phyloP scores from a whole-genome alignment of 2,329 filamentous ascomycete genomes.

The Trichoderma sp. region DNA sequence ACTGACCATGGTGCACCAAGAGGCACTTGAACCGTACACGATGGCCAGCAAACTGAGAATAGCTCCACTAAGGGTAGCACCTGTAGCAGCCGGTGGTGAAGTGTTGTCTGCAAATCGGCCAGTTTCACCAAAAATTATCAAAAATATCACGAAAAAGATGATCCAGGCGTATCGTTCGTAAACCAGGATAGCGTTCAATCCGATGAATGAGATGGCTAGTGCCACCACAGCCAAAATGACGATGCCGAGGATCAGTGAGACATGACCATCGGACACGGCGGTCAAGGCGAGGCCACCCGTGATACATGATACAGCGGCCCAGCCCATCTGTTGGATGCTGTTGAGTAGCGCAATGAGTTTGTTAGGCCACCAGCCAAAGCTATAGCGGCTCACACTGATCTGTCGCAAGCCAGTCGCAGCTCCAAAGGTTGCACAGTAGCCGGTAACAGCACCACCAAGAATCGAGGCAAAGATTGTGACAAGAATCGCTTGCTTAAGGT shows the following conservation, averaged over 20 bases:
- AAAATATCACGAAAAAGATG: conserved; percentile 45
- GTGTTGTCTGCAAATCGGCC: conserved; percentile 39
- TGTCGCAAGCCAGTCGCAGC: conserved; percentile 49
- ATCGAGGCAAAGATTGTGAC: conserved; percentile 47
- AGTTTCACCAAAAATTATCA: conserved; percentile 48
- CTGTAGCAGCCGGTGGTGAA: conserved; percentile 33
- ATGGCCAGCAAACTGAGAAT: conserved; percentile 44
- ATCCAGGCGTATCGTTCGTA: conserved; percentile 52
- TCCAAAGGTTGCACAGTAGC: conserved; percentile 50
- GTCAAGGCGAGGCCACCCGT: conserved; percentile 48
- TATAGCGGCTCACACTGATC: conserved; percentile 48
- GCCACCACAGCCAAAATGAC: conserved; percentile 48
- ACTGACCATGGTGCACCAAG: conserved; percentile 43
- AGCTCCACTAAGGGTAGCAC: conserved; percentile 37
- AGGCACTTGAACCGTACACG: conserved; percentile 48
- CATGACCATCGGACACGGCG: conserved; percentile 42
- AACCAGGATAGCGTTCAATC: conserved; percentile 46
- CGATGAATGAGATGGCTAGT: conserved; percentile 50
- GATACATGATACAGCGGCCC: conserved; percentile 50
- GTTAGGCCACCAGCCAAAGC: conserved; percentile 49
- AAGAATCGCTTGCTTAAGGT: conserved; percentile 41
- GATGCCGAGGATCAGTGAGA: conserved; percentile 51
- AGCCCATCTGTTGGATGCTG: conserved; percentile 42
- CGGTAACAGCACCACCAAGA: conserved; percentile 33
- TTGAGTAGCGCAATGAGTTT: conserved; percentile 47